phyloP scores from a whole-genome alignment of 441 rosid genomes.

The Lepidium campestre region DNA sequence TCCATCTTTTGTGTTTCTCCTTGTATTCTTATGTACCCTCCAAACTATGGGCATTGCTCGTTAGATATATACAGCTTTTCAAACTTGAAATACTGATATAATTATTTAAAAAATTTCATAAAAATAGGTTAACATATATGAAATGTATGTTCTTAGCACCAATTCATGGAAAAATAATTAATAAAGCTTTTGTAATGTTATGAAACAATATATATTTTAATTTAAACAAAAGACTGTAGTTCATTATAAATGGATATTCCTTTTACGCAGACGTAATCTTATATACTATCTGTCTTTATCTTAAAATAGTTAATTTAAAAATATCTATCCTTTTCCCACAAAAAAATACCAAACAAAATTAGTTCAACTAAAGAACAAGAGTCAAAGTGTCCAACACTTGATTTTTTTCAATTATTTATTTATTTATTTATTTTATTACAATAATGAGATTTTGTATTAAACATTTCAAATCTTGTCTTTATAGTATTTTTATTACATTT shows the following conservation, averaged over 20 bases:
- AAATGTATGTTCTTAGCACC: too few relatives aligned
- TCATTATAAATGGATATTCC: neutral
- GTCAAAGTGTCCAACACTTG: neutral
- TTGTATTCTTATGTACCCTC: neutral
- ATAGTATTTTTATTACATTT: neutral
- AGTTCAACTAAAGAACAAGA: neutral
- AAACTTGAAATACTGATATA: neutral
- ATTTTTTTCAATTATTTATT: neutral
- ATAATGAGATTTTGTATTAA: neutral
- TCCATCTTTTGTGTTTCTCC: neutral
- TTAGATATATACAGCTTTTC: neutral
- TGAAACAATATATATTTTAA: neutral
- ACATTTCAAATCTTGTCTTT: too few relatives aligned
- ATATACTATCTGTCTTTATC: neutral
- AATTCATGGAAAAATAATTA: too few relatives aligned
- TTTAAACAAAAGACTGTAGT: neutral
- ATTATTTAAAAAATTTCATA: neutral
- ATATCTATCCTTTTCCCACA: neutral
- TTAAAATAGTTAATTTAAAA: neutral
- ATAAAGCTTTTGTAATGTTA: neutral
- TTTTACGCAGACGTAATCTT: neutral
- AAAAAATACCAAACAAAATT: neutral
- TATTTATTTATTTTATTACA: neutral
- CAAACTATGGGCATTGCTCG: neutral
- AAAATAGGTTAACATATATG: neutral